Base-by-base conservation (phyloP, 495 filamentous ascomycete species). In the Lasiosphaeria miniovina region DNA sequence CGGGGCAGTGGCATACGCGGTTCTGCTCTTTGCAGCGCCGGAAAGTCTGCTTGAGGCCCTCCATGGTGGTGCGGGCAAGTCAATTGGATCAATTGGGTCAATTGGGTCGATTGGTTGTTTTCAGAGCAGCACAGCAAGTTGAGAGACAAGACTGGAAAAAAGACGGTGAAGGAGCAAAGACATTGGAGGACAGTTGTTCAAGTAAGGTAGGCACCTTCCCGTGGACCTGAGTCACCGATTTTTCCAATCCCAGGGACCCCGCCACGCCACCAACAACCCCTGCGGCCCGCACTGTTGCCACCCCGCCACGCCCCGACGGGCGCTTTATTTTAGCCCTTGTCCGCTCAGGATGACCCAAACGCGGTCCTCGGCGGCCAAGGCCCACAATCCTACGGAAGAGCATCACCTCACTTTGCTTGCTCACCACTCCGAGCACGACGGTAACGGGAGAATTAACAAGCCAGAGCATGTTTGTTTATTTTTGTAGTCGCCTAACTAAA, bases 11-110 rank as follows among this genome's bases (percentile, higher is more conserved):
- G 58, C 82, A 52, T 77, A 88, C 87, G 71, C 86, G 75, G 57
- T 77, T 77, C 75, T 89, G 80, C 60, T 85, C 83, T 79, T 91
- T 94, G 83, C 91, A 96, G 81, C 85, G 87, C 65, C 85, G 86
- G 71, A 98, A 98, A 6, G 91, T 89, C 66, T 86, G 75, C 77
- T 90, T 95, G 65, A 98, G 88, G 50, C 72, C 82, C 61, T 97
- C 93, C 88, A 84, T 84, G 46, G 36, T 51, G 5, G 49, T 51
- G 15, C 49, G 32, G 17, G 12, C 49, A 40, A 7, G 45, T 43
- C 56, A 52, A 58, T 41, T 43, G 34, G 36, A 36, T 51, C 46
- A 58, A 58, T 58, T 58, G 56, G 48, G 24, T 24, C 24, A 24
- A 24, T 24, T 24, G 24, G 24, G 24, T 24, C 24, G 24, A 24